Base-by-base conservation (phyloP, 768 basidiomycete species). In the Dioszegia crocea region DNA sequence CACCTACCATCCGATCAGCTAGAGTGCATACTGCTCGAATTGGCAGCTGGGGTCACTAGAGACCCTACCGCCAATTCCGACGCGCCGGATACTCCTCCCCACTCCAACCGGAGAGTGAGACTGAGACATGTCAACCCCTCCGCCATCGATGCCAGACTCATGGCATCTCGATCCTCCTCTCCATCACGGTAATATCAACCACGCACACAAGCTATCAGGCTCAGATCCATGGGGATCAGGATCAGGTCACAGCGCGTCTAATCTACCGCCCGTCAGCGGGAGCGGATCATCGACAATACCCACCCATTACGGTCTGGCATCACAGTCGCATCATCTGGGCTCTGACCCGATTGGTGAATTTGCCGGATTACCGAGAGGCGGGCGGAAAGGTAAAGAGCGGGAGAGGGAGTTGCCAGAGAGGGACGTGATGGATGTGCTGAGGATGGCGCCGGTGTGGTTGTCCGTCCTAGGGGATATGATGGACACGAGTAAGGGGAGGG, bases 401-500 rank as follows among this genome's bases (percentile, higher is more conserved):
- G 53, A 56, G 44, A 30, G 43, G 33, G 29, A 23, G 43, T 6
- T 6, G 33, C 33, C 33, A 40, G 31, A 27, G 36, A 39, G 3
- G 31, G 23, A 14, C n/a, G 27, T 2, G 26, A 31, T 36, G 47
- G 47, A 48, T 29, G 9, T 17, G 26, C 24, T n/a, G 14, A 12
- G 47, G 19, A 48, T 31, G 47, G 47, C 30, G 17, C 51, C 51
- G 1, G 38, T 57, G 48, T 19, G 39, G 17, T 40, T 63, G 4
- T 47, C 56, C 11, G 57, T 65, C 4, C 29, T 48, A 63, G 68
- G 66, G 4, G 38, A 54, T 24, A 54, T 70, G 9, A 62, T 70
- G 65, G 73, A 75, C 57, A 70, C 52, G 3, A 72, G 68, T 58
- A 68, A 67, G 56, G 73, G 73, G 2, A 41, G 73, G 26, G 73